Percentiles rank a stretch among this genome's conserved stretches.
phyloP scores from a whole-genome alignment of 352 stramenopile species.

The Achlya hypogyna region DNA sequence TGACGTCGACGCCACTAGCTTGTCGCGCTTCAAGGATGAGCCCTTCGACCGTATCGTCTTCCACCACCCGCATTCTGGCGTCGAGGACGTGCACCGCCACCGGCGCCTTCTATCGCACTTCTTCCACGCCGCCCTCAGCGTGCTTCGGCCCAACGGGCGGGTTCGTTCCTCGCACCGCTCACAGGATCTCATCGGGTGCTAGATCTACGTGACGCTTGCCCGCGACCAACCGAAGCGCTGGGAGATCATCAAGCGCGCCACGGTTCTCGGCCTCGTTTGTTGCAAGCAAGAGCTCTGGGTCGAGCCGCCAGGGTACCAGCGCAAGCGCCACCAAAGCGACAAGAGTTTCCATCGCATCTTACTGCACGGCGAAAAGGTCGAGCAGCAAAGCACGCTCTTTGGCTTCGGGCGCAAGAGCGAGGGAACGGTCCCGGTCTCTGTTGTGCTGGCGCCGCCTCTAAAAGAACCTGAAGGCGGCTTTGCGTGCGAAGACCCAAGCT shows the following conservation, averaged over 20 bases:
- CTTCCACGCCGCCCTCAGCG: conserved; percentile 53
- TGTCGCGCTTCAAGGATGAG: conserved; percentile 31
- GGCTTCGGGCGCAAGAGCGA: conserved; percentile 32
- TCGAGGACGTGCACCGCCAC: conserved; percentile 84
- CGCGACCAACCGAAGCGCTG: conserved; percentile 68
- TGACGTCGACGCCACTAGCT: conserved; percentile 55
- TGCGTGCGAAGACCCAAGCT: conserved; percentile 32
- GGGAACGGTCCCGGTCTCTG: not conserved
- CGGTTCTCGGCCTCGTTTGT: conserved; percentile 35
- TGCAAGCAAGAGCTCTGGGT: conserved; percentile 22
- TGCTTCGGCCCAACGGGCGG: conserved; percentile 21
- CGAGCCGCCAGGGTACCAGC: conserved; percentile 36
- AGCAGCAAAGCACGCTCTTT: conserved; percentile 61
- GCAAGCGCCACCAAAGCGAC: conserved; percentile 83
- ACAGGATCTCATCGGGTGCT: not conserved
- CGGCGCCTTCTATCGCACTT: conserved; percentile 87
- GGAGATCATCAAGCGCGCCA: conserved; percentile 47
- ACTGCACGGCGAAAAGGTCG: conserved; percentile 51
- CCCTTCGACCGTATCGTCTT: conserved; percentile 85
- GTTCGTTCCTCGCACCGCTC: not conserved
- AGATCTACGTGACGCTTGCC: conserved; percentile 61
- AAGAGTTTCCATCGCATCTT: conserved; percentile 76
- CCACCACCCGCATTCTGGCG: conserved; percentile 90
- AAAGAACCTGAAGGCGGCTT: conserved; percentile 20
- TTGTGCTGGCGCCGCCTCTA: not conserved